phyloP scores from a whole-genome alignment of 75 land plant genomes.

The Pinus taeda region DNA sequence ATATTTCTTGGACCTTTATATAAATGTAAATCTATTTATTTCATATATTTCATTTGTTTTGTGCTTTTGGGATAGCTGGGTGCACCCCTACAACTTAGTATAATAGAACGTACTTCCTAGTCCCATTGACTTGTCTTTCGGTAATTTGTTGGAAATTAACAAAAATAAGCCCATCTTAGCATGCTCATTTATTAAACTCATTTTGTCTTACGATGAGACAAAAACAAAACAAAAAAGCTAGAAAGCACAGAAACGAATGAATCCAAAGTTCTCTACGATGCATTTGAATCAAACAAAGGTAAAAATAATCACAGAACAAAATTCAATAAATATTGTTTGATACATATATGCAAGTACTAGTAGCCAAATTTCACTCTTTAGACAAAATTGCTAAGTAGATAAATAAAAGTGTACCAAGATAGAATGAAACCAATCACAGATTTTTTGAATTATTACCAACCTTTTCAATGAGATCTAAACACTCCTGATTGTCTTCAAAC shows the following conservation, averaged over 20 bases:
- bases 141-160: too few species aligned
- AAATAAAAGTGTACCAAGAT: not conserved
- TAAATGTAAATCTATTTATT: too few species aligned
- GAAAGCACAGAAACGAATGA: not conserved
- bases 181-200: not conserved
- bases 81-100: too few species aligned
- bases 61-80: too few species aligned
- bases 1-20: too few species aligned
- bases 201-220: too few species aligned
- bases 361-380: not conserved
- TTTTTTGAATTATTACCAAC: conserved; percentile 22
- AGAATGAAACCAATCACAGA: not conserved
- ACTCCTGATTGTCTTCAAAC: conserved; percentile 87
- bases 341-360: not conserved
- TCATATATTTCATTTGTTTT: too few species aligned
- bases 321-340: not conserved
- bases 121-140: too few species aligned
- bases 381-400: not conserved
- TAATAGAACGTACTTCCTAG: too few species aligned
- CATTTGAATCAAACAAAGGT: not conserved
- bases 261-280: not conserved
- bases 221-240: not conserved
- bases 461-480: conserved; percentile 91
- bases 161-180: not conserved
- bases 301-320: not conserved